A percentile compares a stretch with the other conserved stretches of the same genome.
Conservation (phyloP, 2,329 filamentous ascomycete genomes). For the Aspergillus sp. region DNA sequence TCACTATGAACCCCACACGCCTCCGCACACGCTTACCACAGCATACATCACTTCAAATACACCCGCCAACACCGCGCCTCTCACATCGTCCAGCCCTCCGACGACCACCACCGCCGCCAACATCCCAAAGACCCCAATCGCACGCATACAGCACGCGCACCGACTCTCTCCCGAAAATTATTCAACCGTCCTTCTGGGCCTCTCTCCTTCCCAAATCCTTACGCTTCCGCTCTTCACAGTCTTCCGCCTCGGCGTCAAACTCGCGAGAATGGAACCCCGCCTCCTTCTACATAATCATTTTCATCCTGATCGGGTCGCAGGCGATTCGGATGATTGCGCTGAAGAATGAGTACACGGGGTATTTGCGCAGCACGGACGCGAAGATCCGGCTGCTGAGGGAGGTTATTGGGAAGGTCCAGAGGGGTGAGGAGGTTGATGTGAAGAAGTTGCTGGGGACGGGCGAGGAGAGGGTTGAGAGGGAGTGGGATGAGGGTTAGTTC, state of each 20-base stretch:
- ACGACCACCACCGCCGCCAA: not conserved
- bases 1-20: constrained; percentile 17
- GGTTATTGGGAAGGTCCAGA: constrained; percentile 48
- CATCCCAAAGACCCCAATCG: constrained; percentile 4
- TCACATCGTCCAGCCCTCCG: not conserved
- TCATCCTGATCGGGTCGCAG: constrained; percentile 88
- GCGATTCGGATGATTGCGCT: constrained; percentile 88
- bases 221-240: constrained; percentile 18
- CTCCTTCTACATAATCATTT: constrained; percentile 78
- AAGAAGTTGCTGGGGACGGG: constrained; percentile 78
- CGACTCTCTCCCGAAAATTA: constrained; percentile 16
- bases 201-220: constrained; percentile 29
- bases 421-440: constrained; percentile 71
- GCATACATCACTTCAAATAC: not conserved
- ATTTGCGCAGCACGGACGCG: constrained; percentile 73
- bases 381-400: constrained; percentile 76
- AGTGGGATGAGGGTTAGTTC: constrained; percentile 79
- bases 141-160: not conserved
- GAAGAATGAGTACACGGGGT: constrained; percentile 71
- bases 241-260: constrained; percentile 31
- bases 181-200: constrained; percentile 62
- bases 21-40: not conserved
- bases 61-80: not conserved
- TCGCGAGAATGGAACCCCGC: constrained; percentile 74
- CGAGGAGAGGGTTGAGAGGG: constrained; percentile 69